phyloP scores from a whole-genome alignment of 495 filamentous ascomycete species.

The Viridothelium virens region DNA sequence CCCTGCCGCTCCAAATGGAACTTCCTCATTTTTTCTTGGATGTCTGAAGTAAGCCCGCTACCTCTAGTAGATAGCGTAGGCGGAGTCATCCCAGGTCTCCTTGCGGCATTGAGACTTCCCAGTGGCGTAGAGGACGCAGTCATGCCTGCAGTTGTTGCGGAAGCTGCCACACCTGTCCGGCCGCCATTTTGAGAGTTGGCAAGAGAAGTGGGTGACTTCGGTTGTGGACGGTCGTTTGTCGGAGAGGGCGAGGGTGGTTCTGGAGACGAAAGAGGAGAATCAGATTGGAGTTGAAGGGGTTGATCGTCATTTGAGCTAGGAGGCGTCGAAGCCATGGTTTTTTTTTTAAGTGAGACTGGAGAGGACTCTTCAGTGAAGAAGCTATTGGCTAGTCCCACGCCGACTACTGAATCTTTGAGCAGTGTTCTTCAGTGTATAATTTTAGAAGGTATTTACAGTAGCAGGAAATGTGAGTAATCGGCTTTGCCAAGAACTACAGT shows the following conservation, averaged over 20 bases:
- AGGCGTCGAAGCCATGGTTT: slow-evolving; percentile 12
- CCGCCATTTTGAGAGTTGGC: neutral
- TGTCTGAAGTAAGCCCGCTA: slow-evolving; percentile 52
- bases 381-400: neutral
- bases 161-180: slow-evolving; percentile 1
- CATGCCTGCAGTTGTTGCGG: slow-evolving; percentile 40
- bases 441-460: neutral
- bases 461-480: neutral
- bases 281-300: slow-evolving; percentile 16
- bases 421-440: neutral
- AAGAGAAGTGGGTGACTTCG: neutral
- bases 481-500: neutral
- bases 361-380: neutral
- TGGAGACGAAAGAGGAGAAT: slow-evolving; percentile 13
- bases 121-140: slow-evolving; percentile 69
- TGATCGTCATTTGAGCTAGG: slow-evolving; percentile 18
- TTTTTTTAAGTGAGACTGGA: neutral
- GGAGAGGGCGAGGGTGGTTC: slow-evolving; percentile 14
- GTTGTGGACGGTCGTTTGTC: neutral
- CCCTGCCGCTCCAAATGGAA: slow-evolving; percentile 62
- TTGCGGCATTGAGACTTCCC: slow-evolving; percentile 72
- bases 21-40: slow-evolving; percentile 72
- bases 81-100: slow-evolving; percentile 45
- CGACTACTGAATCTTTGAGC: neutral
- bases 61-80: slow-evolving; percentile 49